phyloP scores from a whole-genome alignment of 139 green algal species.

The Chlorella sp. region DNA sequence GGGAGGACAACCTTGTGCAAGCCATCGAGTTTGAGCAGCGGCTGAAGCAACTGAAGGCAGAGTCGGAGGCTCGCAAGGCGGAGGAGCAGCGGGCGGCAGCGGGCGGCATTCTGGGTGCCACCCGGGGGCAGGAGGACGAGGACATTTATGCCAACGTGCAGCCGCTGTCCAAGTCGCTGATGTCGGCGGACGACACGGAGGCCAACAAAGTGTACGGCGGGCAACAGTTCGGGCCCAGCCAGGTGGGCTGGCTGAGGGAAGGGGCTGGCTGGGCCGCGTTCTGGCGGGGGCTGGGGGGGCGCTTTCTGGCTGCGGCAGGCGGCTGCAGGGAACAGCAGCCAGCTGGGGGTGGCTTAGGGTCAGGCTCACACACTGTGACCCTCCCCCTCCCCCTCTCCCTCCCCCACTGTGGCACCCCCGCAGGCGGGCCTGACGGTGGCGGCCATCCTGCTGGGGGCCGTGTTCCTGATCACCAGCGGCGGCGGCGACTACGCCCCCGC shows the following conservation, averaged over 20 bases:
- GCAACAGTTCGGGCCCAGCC: conserved; percentile 32
- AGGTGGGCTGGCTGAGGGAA: conserved; percentile 6
- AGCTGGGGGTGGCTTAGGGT: not conserved
- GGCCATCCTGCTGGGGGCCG: conserved; percentile 30
- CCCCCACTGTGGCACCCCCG: not conserved
- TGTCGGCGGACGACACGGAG: not conserved
- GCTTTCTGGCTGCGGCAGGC: too few species aligned
- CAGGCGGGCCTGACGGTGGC: conserved; percentile 29
- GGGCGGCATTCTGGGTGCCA: conserved; percentile 4
- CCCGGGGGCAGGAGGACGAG: not conserved
- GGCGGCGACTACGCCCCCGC: conserved; percentile 25
- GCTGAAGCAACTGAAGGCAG: conserved; percentile 33
- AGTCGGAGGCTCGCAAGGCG: conserved; percentile 24
- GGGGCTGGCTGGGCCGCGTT: not conserved
- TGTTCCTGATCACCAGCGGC: conserved; percentile 48
- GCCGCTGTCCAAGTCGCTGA: conserved; percentile 39
- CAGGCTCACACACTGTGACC: not conserved
- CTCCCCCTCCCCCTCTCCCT: not conserved
- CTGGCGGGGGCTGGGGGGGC: too few species aligned
- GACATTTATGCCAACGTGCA: conserved; percentile 47
- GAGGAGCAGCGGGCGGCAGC: conserved; percentile 7
- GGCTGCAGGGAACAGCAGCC: too few species aligned
- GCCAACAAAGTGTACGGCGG: conserved; percentile 30
- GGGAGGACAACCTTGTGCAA: conserved; percentile 24
- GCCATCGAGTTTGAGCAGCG: conserved; percentile 49